Evolutionary conservation across 805 yeast species (phyloP).

Genomic region (Starmerella apicola): DNA sequence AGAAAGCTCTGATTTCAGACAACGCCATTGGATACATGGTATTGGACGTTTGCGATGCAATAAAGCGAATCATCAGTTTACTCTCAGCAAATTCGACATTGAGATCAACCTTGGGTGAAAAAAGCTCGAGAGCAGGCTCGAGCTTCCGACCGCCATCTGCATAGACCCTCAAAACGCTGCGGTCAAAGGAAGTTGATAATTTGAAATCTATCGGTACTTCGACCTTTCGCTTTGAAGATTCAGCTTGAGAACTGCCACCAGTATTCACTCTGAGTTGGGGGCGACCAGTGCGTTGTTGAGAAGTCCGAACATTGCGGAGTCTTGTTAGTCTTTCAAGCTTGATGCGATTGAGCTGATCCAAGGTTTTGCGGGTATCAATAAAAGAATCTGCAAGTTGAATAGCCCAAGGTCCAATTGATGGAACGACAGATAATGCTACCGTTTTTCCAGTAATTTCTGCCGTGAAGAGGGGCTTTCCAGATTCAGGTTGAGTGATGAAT

Average conservation of each 20-base stretch:
- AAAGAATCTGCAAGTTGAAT: constrained; percentile 38
- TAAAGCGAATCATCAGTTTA: constrained; percentile 35
- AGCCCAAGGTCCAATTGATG: constrained; percentile 32
- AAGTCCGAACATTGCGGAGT: not conserved
- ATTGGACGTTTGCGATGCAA: constrained; percentile 61
- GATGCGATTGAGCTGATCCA: not conserved
- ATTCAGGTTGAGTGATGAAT: constrained; percentile 6
- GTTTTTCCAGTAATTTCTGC: constrained; percentile 23
- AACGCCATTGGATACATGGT: constrained; percentile 56
- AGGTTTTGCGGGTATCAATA: constrained; percentile 14
- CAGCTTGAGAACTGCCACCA: too few relatives aligned
- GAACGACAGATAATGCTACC: constrained; percentile 20
- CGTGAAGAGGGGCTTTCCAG: constrained; percentile 11
- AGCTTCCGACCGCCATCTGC: constrained; percentile 19
- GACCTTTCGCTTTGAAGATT: not conserved
- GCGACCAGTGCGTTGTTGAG: not conserved
- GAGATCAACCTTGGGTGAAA: constrained; percentile 62
- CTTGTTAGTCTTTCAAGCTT: not conserved
- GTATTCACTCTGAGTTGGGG: not conserved
- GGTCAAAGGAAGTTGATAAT: constrained; percentile 13
- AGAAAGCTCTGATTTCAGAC: constrained; percentile 34
- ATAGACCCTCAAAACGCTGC: constrained; percentile 15
- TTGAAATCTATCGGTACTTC: constrained; percentile 9
- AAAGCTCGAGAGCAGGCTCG: constrained; percentile 36
- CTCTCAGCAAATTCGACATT: constrained; percentile 36